A percentile compares a stretch with the other conserved stretches of the same genome.
These are phyloP conservation scores for Aspergillus pseudoglaucus DNA, from an alignment of 2,329 filamentous ascomycete species.

Conservation along the genomic window DNA sequence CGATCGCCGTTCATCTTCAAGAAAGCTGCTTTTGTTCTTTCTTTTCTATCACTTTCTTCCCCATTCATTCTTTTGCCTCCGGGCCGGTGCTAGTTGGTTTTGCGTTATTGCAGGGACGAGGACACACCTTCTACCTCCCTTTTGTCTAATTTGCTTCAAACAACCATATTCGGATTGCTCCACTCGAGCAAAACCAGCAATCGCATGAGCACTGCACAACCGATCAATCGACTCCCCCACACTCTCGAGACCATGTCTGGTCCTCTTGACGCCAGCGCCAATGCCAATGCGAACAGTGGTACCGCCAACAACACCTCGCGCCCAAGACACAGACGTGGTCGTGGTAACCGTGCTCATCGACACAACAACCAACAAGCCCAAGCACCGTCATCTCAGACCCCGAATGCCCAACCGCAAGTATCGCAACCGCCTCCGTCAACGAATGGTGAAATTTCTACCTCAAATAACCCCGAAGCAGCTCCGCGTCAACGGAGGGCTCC, in stretches of 20 bases:
- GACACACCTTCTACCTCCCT: neutral
- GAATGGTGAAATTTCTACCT: constrained; percentile 1
- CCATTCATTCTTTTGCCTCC: neutral
- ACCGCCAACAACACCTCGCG: constrained; percentile 7
- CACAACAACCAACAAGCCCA: constrained; percentile 9
- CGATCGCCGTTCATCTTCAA: neutral
- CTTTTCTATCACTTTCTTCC: neutral
- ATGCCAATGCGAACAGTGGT: constrained; percentile 2
- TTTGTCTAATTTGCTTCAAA: neutral
- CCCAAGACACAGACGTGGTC: constrained; percentile 18
- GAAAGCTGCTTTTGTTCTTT: neutral
- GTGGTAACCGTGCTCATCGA: constrained; percentile 19
- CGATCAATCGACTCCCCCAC: neutral
- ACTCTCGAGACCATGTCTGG: constrained; percentile 12
- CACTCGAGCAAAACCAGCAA: neutral
- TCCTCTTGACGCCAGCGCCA: constrained; percentile 6
- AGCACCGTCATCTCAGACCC: constrained; percentile 3
- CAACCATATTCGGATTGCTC: neutral
- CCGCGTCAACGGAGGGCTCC: constrained; percentile 18
- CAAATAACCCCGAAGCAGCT: constrained; percentile 6
- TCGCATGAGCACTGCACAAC: constrained; percentile 8
- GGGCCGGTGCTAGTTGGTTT: neutral
- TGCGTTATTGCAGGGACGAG: too few species aligned
- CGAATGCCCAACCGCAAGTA: constrained; percentile 5
- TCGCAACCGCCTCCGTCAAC: constrained; percentile 3